Evolutionary conservation across 208 protist species (phyloP).

Genomic region (Trypanosoma conorhini): DNA sequence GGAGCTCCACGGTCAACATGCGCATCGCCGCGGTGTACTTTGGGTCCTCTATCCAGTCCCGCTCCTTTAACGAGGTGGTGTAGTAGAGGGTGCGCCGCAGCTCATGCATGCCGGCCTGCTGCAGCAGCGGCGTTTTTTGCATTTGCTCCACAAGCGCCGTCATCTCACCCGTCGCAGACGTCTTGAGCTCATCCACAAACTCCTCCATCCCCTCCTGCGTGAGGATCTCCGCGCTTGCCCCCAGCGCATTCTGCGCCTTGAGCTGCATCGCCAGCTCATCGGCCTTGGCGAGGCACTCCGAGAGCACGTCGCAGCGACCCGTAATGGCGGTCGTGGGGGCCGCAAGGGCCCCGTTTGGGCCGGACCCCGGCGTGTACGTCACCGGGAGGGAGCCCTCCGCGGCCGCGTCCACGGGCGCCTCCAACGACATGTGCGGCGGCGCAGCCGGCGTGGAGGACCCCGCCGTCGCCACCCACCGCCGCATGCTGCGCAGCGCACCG

Average conservation of each 20-base stretch:
- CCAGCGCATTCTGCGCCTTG: constrained; percentile 71
- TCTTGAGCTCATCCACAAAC: constrained; percentile 77
- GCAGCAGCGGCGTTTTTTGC: constrained; percentile 55
- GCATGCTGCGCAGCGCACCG: neutral
- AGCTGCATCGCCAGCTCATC: constrained; percentile 81
- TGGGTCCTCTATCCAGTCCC: constrained; percentile 64
- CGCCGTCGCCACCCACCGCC: constrained; percentile 10
- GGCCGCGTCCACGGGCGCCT: neutral
- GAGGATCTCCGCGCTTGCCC: constrained; percentile 68
- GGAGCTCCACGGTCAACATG: constrained; percentile 75
- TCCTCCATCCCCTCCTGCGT: constrained; percentile 83
- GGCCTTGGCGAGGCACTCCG: constrained; percentile 81
- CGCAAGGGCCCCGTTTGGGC: constrained; percentile 41
- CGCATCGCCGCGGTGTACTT: constrained; percentile 81
- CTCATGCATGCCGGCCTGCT: constrained; percentile 88
- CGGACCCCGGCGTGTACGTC: constrained; percentile 74
- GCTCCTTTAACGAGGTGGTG: constrained; percentile 65
- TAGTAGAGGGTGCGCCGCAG: constrained; percentile 87
- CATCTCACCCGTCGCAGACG: constrained; percentile 57
- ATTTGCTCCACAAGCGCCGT: constrained; percentile 55
- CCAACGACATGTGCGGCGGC: neutral
- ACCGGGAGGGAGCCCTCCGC: constrained; percentile 40
- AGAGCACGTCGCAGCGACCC: constrained; percentile 73
- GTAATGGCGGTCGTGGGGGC: constrained; percentile 74
- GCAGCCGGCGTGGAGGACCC: neutral